A percentile compares a stretch with the other conserved stretches of the same genome.
Evolutionary conservation across 169 alveolate genomes (phyloP).

Genomic region (Cryptosporidium baileyi): DNA sequence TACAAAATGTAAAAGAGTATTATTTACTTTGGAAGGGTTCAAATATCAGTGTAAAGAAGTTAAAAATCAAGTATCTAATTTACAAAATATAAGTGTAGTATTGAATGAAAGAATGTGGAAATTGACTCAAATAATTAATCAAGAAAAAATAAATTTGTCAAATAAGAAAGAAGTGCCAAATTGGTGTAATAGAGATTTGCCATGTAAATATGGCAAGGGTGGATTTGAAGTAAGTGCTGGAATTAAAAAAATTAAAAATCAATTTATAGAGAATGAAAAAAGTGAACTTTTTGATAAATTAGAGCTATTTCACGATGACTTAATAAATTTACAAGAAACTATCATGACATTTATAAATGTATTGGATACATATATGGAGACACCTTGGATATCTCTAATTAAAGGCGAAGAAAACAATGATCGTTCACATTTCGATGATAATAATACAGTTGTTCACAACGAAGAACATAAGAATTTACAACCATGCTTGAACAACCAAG

Average conservation of each 20-base stretch:
- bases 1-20: conserved; percentile 31
- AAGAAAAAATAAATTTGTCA: neutral
- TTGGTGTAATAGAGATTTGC: conserved; percentile 65
- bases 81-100: conserved; percentile 29
- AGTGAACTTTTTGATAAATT: neutral
- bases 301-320: conserved; percentile 2
- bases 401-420: neutral
- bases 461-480: neutral
- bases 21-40: conserved; percentile 57
- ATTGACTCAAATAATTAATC: neutral
- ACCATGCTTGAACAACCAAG: neutral
- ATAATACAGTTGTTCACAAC: neutral
- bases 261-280: neutral
- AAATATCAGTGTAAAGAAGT: conserved; percentile 55
- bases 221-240: neutral
- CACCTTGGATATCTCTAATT: conserved; percentile 39
- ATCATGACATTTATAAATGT: conserved; percentile 40
- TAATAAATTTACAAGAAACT: conserved; percentile 30
- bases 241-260: conserved; percentile 1
- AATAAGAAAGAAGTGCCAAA: conserved; percentile 11
- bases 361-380: conserved; percentile 48
- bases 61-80: conserved; percentile 12
- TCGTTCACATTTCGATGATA: neutral
- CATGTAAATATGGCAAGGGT: conserved; percentile 43
- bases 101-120: conserved; percentile 19